Base-by-base conservation (phyloP, 1,284 basidiomycete species). In the Cutaneotrichosporon spelunceum region DNA sequence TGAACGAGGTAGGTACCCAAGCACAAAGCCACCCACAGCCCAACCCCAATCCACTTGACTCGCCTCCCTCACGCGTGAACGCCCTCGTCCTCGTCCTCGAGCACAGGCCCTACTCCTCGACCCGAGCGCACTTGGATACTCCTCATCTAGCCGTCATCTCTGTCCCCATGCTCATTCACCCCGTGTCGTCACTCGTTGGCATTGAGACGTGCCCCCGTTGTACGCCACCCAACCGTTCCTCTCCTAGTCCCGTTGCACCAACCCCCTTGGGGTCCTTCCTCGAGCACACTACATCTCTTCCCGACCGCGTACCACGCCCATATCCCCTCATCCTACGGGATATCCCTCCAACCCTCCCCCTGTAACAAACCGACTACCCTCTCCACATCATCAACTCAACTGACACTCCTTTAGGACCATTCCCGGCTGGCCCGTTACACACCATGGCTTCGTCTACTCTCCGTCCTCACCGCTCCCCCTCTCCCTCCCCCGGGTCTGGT, bases 401-500 rank as follows among this genome's bases (percentile, higher is more conserved):
- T 49, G 47, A 49, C 47, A 49, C 24, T 49, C 26, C 47, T 49
- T 49, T 27, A 49, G 47, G 47, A 27, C 47, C 47, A 49, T 49
- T 24, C 44, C n/a, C 57, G 61, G 61, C 57, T 63, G 61, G 61
- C 36, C 57, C 57, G 53, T 36, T 33, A 14, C 14, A 27, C 60
- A 70, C 45, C 10, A 77, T 74, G 73, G 71, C 71, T 16, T 75
- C 75, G 27, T 72, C 72, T 24, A 78, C 75, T 13, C 72, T 78
- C 26, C 72, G 77, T 39, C 75, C 77, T n/a, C 74, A 76, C 57
- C 73, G 77, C 47, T 77, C 75, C 26, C 75, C 75, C 16, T 78
- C 77, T 19, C 77, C 77, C 3, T 72, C 73, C 14, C 75, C 74
- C 4, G 63, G 67, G 6, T 70, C 76, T 3, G 56, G 63, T 14